These are phyloP conservation scores for Pseudocercospora macadamiae DNA, from an alignment of 2,329 filamentous ascomycete genomes.

Conservation along the genomic window DNA sequence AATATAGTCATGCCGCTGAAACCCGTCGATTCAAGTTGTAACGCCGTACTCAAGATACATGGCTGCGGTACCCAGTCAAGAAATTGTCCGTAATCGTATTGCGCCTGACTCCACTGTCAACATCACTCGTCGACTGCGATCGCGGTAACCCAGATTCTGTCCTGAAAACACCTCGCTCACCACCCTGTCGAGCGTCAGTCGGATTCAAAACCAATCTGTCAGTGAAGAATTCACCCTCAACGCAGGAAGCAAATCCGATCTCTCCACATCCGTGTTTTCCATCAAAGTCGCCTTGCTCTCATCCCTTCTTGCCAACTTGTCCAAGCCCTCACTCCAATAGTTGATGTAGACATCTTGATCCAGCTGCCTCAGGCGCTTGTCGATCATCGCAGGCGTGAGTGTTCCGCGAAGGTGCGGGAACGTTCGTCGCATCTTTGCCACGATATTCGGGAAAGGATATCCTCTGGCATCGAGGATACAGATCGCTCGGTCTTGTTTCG, in stretches of 20 bases:
- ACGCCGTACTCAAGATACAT: neutral
- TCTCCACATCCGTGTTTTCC: neutral
- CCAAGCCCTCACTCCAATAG: slow-evolving; percentile 31
- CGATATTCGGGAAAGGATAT: slow-evolving; percentile 34
- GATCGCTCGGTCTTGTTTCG: slow-evolving; percentile 39
- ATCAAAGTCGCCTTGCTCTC: slow-evolving; percentile 5
- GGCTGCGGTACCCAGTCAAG: slow-evolving; percentile 1
- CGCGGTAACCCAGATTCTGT: neutral
- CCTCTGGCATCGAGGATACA: slow-evolving; percentile 39
- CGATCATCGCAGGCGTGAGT: slow-evolving; percentile 38
- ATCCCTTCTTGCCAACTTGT: neutral
- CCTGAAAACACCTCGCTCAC: neutral
- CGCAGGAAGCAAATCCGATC: neutral
- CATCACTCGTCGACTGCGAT: neutral
- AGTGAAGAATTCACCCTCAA: slow-evolving; percentile 3
- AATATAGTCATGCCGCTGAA: no score
- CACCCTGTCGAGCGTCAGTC: neutral
- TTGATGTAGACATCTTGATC: slow-evolving; percentile 39
- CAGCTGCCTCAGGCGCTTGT: slow-evolving; percentile 39
- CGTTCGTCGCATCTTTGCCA: slow-evolving; percentile 34
- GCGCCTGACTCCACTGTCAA: neutral
- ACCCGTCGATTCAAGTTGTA: no score
- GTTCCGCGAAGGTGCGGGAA: slow-evolving; percentile 35
- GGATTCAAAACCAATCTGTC: neutral
- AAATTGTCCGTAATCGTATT: slow-evolving; percentile 6